A percentile compares a stretch with the other conserved stretches of the same genome.
Conservation (phyloP, 208 protist species). For the Wallacemonas sp. region DNA sequence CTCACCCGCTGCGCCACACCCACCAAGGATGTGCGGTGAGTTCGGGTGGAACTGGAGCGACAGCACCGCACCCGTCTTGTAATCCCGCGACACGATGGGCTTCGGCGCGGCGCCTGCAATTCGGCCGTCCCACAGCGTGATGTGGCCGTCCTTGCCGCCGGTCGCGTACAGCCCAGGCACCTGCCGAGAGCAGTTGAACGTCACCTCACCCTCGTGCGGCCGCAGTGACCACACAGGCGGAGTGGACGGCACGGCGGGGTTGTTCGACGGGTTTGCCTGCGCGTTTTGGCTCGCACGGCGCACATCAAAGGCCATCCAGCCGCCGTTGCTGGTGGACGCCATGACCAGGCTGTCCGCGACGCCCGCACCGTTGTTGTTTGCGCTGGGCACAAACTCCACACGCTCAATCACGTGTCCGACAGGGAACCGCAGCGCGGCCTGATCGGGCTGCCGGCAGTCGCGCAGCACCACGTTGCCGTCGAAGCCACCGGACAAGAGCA, state of each 20-base stretch:
- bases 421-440: constrained; percentile 58
- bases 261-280: constrained; percentile 20
- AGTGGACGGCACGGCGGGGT: constrained; percentile 13
- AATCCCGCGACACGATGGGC: constrained; percentile 65
- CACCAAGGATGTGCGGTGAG: constrained; percentile 85
- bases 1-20: constrained; percentile 73
- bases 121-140: constrained; percentile 88
- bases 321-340: constrained; percentile 70
- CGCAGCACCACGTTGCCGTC: constrained; percentile 71
- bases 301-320: constrained; percentile 72
- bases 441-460: constrained; percentile 76
- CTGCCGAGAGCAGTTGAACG: constrained; percentile 73
- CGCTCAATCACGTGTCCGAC: constrained; percentile 66
- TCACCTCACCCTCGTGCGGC: constrained; percentile 73
- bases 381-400: constrained; percentile 59
- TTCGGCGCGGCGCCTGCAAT: constrained; percentile 25
- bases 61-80: constrained; percentile 84
- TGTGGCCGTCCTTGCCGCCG: constrained; percentile 84
- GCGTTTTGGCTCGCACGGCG: constrained; percentile 36
- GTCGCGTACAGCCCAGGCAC: constrained; percentile 83
- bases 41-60: constrained; percentile 87
- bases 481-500: constrained; percentile 89
- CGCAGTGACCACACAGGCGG: constrained; percentile 54
- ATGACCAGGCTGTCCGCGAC: constrained; percentile 32
- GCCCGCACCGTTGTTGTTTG: constrained; percentile 17